Conservation (phyloP, 176 grass and related monocot genomes). For the Paspalum vaginatum region DNA sequence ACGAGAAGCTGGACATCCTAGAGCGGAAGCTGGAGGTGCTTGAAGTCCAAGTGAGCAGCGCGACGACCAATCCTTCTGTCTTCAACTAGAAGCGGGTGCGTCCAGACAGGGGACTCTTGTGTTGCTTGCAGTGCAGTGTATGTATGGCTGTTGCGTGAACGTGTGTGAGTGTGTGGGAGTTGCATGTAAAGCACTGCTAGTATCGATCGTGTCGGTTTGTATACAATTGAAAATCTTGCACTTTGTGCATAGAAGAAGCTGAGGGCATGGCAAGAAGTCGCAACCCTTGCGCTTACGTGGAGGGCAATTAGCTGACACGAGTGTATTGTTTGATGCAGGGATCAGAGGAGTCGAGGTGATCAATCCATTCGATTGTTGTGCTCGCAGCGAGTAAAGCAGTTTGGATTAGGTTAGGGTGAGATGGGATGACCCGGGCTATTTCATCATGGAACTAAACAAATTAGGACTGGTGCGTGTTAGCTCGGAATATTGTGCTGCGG, state of each 20-base stretch:
- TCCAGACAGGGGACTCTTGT: background rate
- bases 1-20: constrained; percentile 86
- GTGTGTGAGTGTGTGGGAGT: background rate
- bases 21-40: constrained; percentile 92
- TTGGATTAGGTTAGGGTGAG: no score
- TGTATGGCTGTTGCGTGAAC: background rate
- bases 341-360: no score
- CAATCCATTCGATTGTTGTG: no score
- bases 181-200: constrained; percentile 12
- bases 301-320: background rate
- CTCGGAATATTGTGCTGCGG: no score
- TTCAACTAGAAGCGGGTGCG: constrained; percentile 51
- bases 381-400: no score
- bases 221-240: background rate
- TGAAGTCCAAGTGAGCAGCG: constrained; percentile 96
- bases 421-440: no score
- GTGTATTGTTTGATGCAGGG: no score
- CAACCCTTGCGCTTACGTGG: background rate
- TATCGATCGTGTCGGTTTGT: background rate
- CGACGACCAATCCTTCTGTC: constrained; percentile 88
- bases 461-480: no score
- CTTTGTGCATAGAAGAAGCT: no score
- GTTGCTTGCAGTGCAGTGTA: background rate
- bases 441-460: no score
- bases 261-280: background rate